phyloP scores from a whole-genome alignment of 192 early-diverging fungal genomes.

The Entophlyctis luteolus region DNA sequence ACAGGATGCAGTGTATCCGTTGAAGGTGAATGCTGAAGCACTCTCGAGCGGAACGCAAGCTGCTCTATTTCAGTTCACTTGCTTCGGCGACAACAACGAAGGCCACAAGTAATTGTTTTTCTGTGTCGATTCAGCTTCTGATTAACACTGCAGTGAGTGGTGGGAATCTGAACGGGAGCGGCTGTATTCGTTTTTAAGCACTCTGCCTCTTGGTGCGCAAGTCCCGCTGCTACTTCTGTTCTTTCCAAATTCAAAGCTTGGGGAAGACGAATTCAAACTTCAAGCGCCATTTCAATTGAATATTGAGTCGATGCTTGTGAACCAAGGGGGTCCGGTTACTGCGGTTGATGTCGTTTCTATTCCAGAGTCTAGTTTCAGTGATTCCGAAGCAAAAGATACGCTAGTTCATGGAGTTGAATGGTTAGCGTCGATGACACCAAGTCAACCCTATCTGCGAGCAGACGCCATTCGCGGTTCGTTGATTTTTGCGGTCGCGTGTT shows the following conservation, averaged over 20 bases:
- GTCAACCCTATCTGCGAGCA: neutral
- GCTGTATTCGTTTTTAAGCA: neutral
- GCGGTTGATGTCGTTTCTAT: neutral
- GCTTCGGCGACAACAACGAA: neutral
- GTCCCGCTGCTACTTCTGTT: constrained; percentile 6
- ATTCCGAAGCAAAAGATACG: neutral
- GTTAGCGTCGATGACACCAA: neutral
- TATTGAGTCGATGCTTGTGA: neutral
- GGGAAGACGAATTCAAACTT: neutral
- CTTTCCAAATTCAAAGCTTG: neutral
- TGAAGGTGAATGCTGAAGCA: constrained; percentile 3
- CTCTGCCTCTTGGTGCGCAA: neutral
- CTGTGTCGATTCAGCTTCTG: neutral
- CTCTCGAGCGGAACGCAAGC: constrained; percentile 13
- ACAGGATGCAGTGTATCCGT: constrained; percentile 1
- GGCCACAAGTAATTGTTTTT: neutral
- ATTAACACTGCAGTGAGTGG: neutral
- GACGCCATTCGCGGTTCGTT: constrained; percentile 7
- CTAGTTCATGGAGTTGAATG: neutral
- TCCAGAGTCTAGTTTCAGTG: neutral
- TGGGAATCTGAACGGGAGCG: constrained; percentile 19
- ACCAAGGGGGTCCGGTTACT: constrained; percentile 12
- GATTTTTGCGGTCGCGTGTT: too few relatives aligned
- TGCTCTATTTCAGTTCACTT: constrained; percentile 16
- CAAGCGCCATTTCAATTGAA: neutral